Evolutionary conservation across 2,329 filamentous ascomycete species (phyloP).

Genomic region (Trichoderma harzianum): DNA sequence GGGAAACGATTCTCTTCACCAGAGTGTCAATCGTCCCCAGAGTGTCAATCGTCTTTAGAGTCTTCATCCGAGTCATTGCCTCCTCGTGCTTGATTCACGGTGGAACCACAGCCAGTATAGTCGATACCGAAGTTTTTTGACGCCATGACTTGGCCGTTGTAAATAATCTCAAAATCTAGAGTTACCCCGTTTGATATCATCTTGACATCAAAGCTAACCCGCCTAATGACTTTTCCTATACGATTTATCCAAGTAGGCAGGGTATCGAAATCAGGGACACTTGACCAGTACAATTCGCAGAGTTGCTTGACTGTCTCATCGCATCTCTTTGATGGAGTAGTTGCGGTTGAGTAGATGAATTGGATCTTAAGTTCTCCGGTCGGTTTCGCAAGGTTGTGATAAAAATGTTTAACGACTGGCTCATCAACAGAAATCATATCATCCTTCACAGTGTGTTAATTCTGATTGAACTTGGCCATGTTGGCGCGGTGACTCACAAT

Average conservation of each 20-base stretch:
- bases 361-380: not conserved
- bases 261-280: not conserved
- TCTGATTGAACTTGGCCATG: rapidly evolving
- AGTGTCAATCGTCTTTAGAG: not conserved
- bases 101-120: conserved; percentile 2
- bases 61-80: rapidly evolving
- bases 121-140: conserved; percentile 18
- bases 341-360: conserved; percentile 9
- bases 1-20: too few relatives aligned
- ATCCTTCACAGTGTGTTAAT: not conserved
- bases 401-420: not conserved
- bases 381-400: conserved; percentile 4
- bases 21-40: not conserved
- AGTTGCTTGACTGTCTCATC: conserved; percentile 19
- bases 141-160: conserved; percentile 7
- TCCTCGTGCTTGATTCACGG: not conserved
- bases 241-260: conserved; percentile 12
- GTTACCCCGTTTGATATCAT: conserved; percentile 19
- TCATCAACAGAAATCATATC: not conserved
- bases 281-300: conserved; percentile 12
- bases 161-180: conserved; percentile 19
- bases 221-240: not conserved
- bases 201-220: not conserved
- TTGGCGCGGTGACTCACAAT: not conserved
- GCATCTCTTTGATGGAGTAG: not conserved